Evolutionary conservation across 176 grass and related monocot genomes (phyloP).

Genomic region (Miscanthus lutarioriparius): DNA sequence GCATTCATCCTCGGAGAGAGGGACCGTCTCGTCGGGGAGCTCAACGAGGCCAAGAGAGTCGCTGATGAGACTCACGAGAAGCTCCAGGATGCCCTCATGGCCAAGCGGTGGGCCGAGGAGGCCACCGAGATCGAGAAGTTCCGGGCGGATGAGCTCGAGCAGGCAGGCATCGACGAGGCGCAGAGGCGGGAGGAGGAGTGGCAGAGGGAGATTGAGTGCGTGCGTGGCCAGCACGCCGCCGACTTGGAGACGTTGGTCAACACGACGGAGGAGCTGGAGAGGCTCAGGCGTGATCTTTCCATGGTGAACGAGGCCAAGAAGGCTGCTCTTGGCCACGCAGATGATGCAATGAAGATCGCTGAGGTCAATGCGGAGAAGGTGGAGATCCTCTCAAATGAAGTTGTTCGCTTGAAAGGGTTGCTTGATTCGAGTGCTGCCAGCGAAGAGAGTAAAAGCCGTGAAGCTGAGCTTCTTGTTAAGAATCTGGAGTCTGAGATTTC

Average conservation of each 20-base stretch:
- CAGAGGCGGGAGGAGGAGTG: slow-evolving; percentile 69
- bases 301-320: slow-evolving; percentile 70
- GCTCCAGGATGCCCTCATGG: slow-evolving; percentile 78
- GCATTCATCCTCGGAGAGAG: slow-evolving; percentile 66
- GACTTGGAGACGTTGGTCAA: slow-evolving; percentile 65
- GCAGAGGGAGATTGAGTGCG: slow-evolving; percentile 63
- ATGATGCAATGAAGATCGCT: slow-evolving; percentile 73
- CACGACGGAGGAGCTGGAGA: slow-evolving; percentile 68
- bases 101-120: slow-evolving; percentile 74
- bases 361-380: slow-evolving; percentile 76
- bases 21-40: slow-evolving; percentile 54
- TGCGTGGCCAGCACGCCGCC: slow-evolving; percentile 51
- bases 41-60: slow-evolving; percentile 63
- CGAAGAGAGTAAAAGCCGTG: slow-evolving; percentile 62
- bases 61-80: slow-evolving; percentile 67
- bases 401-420: slow-evolving; percentile 60
- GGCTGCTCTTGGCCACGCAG: slow-evolving; percentile 56
- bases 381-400: slow-evolving; percentile 65
- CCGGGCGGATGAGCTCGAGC: slow-evolving; percentile 83
- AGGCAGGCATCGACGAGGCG: slow-evolving; percentile 58
- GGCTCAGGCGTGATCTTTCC: slow-evolving; percentile 52
- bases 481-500: slow-evolving; percentile 63
- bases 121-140: slow-evolving; percentile 89
- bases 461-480: slow-evolving; percentile 57
- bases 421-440: slow-evolving; percentile 61